Conservation (phyloP, 129 eudicot genomes). For the Centella asiatica region DNA sequence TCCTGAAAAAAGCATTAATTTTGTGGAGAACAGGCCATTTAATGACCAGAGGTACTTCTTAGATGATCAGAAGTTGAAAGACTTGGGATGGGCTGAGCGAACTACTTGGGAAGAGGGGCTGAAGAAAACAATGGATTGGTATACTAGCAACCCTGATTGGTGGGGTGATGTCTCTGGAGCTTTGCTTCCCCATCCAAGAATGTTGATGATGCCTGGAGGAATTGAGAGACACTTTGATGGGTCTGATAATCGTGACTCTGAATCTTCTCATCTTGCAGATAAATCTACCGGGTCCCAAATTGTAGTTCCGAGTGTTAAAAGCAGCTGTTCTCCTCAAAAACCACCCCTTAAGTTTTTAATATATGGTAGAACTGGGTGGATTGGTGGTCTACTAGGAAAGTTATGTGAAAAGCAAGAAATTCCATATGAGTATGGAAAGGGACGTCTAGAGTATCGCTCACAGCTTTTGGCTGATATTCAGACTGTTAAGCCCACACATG, state of each 20-base stretch:
- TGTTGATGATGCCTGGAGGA: conserved; percentile 25
- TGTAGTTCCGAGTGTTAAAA: neutral
- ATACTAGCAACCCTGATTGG: conserved; percentile 16
- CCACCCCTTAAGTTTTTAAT: conserved; percentile 17
- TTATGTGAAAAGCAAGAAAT: conserved; percentile 18
- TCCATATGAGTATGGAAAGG: conserved; percentile 15
- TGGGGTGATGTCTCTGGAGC: conserved; percentile 28
- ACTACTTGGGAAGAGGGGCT: conserved; percentile 21
- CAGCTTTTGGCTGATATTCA: conserved; percentile 16
- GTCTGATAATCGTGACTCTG: conserved; percentile 1
- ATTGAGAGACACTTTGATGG: conserved; percentile 14
- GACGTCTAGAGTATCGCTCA: conserved; percentile 18
- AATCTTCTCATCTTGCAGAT: neutral
- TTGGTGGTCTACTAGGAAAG: conserved; percentile 21
- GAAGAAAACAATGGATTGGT: conserved; percentile 18
- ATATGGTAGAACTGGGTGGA: conserved; percentile 21
- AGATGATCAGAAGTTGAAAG: conserved; percentile 23
- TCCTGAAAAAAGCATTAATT: conserved; percentile 18
- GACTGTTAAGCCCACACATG: conserved; percentile 19
- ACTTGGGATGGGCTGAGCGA: conserved; percentile 19
- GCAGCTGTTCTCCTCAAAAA: neutral
- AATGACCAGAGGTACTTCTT: conserved; percentile 26
- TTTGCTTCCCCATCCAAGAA: conserved; percentile 23
- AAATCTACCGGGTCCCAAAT: neutral
- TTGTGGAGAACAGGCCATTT: conserved; percentile 27